Conservation (phyloP, 345 rosid genomes). For the Sapria himalayana region DNA sequence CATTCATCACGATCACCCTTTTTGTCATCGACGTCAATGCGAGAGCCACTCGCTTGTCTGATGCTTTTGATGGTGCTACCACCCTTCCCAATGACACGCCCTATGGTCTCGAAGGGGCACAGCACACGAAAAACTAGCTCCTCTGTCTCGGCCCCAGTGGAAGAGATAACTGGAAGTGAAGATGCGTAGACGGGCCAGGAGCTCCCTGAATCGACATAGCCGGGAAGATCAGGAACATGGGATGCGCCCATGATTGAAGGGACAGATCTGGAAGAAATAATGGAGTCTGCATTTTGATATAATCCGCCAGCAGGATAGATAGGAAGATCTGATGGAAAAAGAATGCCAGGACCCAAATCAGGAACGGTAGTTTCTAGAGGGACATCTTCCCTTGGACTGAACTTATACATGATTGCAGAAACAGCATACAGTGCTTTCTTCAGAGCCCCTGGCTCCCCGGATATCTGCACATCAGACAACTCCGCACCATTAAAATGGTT, state of each 20-base stretch:
- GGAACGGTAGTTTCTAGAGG: constrained; percentile 55
- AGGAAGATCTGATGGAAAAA: constrained; percentile 75
- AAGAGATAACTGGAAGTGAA: constrained; percentile 42
- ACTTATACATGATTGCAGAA: constrained; percentile 81
- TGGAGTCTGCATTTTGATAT: constrained; percentile 43
- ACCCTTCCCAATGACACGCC: constrained; percentile 93
- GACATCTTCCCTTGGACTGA: constrained; percentile 64
- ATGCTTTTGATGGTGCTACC: constrained; percentile 75
- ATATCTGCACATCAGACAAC: constrained; percentile 46
- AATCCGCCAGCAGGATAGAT: constrained; percentile 51
- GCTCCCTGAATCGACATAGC: constrained; percentile 42
- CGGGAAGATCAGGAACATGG: constrained; percentile 42
- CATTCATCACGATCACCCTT: constrained; percentile 52
- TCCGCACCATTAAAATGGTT: no score
- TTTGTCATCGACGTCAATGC: constrained; percentile 62
- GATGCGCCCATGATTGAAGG: constrained; percentile 43
- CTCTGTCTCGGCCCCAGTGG: constrained; percentile 34
- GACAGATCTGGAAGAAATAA: constrained; percentile 34
- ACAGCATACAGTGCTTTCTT: constrained; percentile 68
- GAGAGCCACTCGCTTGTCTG: constrained; percentile 83
- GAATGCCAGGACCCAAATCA: constrained; percentile 51
- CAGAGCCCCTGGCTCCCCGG: constrained; percentile 58
- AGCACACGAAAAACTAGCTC: constrained; percentile 46
- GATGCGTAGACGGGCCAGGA: constrained; percentile 61
- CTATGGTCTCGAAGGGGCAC: constrained; percentile 66